Evolutionary conservation across 495 filamentous ascomycete genomes (phyloP).

Genomic region (Penicillium atrosanguineum): DNA sequence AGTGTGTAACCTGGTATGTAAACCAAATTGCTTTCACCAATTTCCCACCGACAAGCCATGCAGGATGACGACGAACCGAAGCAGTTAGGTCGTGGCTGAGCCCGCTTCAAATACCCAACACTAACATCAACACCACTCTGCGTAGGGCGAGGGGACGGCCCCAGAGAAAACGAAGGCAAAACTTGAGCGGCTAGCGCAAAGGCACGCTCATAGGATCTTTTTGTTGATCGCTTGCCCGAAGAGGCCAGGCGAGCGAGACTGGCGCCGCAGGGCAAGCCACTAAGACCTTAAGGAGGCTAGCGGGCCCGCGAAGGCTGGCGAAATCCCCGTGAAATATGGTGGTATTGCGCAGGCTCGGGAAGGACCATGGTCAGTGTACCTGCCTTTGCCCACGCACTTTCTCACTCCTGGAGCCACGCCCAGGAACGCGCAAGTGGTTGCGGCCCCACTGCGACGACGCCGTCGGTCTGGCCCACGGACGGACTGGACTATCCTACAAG

Average conservation of each 20-base stretch:
- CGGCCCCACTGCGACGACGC: slow-evolving; percentile 18
- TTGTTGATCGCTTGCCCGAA: slow-evolving; percentile 22
- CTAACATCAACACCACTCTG: background rate
- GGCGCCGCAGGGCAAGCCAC: slow-evolving; percentile 1
- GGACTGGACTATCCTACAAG: slow-evolving; percentile 17
- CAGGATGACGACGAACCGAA: background rate
- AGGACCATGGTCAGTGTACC: slow-evolving; percentile 6
- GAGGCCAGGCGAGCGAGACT: slow-evolving; percentile 6
- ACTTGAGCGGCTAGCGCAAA: slow-evolving; percentile 4
- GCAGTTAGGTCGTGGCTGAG: background rate
- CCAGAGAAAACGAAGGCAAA: background rate
- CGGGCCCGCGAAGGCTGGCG: background rate
- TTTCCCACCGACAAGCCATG: background rate
- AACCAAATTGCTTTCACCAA: background rate
- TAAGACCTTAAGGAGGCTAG: slow-evolving; percentile 3
- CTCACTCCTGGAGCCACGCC: slow-evolving; percentile 12
- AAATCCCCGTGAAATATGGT: slow-evolving; percentile 5
- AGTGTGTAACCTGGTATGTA: background rate
- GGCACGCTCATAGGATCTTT: slow-evolving; percentile 14
- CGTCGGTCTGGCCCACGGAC: slow-evolving; percentile 27
- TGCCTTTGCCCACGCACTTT: slow-evolving; percentile 24
- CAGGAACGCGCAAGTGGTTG: slow-evolving; percentile 19
- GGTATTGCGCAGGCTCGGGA: slow-evolving; percentile 7
- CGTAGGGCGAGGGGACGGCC: background rate
- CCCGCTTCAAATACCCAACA: background rate